These are phyloP conservation scores for Neopestalotiopsis sp. DNA, from an alignment of 2,329 filamentous ascomycete species.

Conservation along the genomic window DNA sequence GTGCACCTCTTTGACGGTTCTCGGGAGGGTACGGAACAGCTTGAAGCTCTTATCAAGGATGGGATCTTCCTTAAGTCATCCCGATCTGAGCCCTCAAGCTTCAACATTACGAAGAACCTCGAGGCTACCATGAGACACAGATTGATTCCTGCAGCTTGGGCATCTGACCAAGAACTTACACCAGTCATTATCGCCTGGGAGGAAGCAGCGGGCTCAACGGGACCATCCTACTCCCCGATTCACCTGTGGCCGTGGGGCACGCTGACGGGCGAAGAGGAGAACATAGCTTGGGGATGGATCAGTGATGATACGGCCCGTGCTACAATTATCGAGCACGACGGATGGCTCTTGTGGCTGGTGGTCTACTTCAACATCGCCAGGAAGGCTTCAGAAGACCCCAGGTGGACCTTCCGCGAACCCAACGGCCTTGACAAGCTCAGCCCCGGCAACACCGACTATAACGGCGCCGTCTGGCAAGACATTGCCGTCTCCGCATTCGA, in stretches of 20 bases:
- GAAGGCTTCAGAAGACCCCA: not conserved
- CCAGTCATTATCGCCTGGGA: too few relatives aligned
- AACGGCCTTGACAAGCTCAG: not conserved
- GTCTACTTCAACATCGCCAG: not conserved
- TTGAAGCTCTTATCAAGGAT: too few relatives aligned
- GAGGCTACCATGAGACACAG: too few relatives aligned
- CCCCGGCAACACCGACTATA: not conserved
- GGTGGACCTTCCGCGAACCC: not conserved
- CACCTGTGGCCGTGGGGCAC: not conserved
- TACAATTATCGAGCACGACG: not conserved
- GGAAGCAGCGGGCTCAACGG: not conserved
- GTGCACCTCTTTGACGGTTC: too few relatives aligned
- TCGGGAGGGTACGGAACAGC: too few relatives aligned
- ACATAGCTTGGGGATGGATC: not conserved
- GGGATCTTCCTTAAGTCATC: too few relatives aligned
- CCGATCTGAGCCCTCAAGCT: too few relatives aligned
- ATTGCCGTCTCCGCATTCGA: not conserved
- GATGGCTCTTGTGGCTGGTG: not conserved
- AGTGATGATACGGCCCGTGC: not conserved
- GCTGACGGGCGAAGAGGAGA: not conserved
- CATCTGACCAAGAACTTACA: too few relatives aligned
- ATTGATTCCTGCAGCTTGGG: too few relatives aligned
- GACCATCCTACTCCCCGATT: not conserved
- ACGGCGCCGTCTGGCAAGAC: not conserved
- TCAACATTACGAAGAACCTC: too few relatives aligned